These are phyloP conservation scores for Hypomontagnella monticulosa DNA, from an alignment of 495 filamentous ascomycete species.

Conservation along the genomic window DNA sequence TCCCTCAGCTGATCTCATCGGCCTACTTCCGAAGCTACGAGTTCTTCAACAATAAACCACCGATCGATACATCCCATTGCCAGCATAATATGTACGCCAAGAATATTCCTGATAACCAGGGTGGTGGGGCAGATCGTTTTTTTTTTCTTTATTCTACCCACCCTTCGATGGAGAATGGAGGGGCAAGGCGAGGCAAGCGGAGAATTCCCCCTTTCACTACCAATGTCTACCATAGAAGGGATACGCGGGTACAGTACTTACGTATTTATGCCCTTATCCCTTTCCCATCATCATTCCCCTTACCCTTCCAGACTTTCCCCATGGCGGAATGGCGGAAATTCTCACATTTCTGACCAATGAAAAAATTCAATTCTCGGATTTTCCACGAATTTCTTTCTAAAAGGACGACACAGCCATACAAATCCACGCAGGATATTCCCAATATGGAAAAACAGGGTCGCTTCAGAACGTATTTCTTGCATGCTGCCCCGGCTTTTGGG, in stretches of 20 bases:
- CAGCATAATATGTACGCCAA: constrained; percentile 33
- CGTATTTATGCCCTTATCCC: constrained; percentile 23
- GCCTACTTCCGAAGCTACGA: constrained; percentile 22
- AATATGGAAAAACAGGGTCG: constrained; percentile 35
- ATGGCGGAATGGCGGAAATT: constrained; percentile 21
- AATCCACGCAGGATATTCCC: constrained; percentile 22
- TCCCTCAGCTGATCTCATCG: constrained; percentile 3
- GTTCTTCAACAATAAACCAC: constrained; percentile 16
- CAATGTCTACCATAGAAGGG: constrained; percentile 20
- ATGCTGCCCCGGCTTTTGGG: constrained; percentile 22
- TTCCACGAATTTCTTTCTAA: constrained; percentile 29
- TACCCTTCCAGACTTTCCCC: constrained; percentile 32
- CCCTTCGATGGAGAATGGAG: constrained; percentile 18
- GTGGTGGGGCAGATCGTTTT: constrained; percentile 23
- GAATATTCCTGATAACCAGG: constrained; percentile 31
- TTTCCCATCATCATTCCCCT: constrained; percentile 20
- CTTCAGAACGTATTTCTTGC: constrained; percentile 37
- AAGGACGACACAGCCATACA: constrained; percentile 14
- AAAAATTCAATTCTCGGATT: constrained; percentile 32
- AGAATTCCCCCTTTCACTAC: constrained; percentile 22
- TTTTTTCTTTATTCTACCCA: constrained; percentile 3
- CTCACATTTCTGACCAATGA: constrained; percentile 43
- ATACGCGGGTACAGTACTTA: constrained; percentile 14
- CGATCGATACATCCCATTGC: constrained; percentile 9
- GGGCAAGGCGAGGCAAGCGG: constrained; percentile 32